Evolutionary conservation across 371 early-diverging fungal genomes (phyloP).

Genomic region (Mucor plumbeus): DNA sequence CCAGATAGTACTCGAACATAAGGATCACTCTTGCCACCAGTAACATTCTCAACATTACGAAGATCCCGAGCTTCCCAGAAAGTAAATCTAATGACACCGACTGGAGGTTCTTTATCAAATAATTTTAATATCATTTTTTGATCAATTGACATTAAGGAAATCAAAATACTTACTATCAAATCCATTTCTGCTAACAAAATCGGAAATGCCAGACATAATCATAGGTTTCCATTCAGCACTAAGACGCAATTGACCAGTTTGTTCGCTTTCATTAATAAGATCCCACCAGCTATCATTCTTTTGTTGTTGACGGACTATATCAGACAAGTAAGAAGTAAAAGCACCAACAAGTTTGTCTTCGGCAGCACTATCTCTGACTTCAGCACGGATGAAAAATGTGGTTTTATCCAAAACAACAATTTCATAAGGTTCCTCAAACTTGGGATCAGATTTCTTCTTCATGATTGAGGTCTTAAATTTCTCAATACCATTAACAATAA

Average conservation of each 20-base stretch:
- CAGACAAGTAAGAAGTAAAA: constrained; percentile 38
- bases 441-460: constrained; percentile 52
- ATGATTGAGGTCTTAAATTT: constrained; percentile 45
- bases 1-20: constrained; percentile 74
- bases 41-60: constrained; percentile 71
- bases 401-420: constrained; percentile 56
- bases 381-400: constrained; percentile 39
- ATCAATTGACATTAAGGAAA: constrained; percentile 20
- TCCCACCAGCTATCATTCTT: constrained; percentile 54
- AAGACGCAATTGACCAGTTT: constrained; percentile 51
- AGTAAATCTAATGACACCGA: constrained; percentile 84
- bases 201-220: constrained; percentile 51
- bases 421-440: constrained; percentile 56
- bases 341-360: constrained; percentile 42
- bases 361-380: constrained; percentile 47
- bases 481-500: constrained; percentile 53
- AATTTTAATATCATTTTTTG: too few species aligned
- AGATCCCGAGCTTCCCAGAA: constrained; percentile 77
- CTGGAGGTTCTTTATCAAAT: constrained; percentile 58
- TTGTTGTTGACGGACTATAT: constrained; percentile 40
- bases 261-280: constrained; percentile 31
- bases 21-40: constrained; percentile 84
- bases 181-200: constrained; percentile 42
- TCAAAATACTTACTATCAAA: constrained; percentile 27
- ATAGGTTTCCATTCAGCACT: constrained; percentile 64